Evolutionary conservation across 345 rosid species (phyloP).

Genomic region (Trapa bicornis): DNA sequence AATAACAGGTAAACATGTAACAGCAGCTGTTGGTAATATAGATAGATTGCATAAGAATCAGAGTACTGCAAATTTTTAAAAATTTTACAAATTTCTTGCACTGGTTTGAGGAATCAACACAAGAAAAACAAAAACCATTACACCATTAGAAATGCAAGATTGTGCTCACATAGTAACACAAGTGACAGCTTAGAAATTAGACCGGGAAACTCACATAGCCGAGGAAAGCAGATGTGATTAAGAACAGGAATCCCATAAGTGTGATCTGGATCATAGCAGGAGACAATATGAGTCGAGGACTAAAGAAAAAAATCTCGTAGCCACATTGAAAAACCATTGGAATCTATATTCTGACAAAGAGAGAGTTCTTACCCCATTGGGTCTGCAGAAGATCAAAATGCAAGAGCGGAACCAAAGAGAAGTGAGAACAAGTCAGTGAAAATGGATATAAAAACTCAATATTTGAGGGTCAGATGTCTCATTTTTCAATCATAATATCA

Average conservation of each 20-base stretch:
- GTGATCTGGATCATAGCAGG: slow-evolving; percentile 45
- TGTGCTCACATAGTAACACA: not conserved
- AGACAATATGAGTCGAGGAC: slow-evolving; percentile 8
- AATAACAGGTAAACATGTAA: not conserved
- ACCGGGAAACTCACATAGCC: slow-evolving; percentile 55
- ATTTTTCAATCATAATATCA: not conserved
- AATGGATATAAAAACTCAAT: not conserved
- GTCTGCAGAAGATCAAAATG: slow-evolving; percentile 34
- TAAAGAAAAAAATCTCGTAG: not conserved
- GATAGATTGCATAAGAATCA: too few relatives aligned
- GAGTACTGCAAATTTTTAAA: not conserved
- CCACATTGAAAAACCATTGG: not conserved
- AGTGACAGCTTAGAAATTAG: not conserved
- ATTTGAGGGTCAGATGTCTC: not conserved
- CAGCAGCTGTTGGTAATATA: too few relatives aligned
- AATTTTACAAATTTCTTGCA: not conserved
- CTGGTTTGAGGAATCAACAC: not conserved
- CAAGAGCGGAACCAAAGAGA: not conserved
- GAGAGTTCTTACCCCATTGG: slow-evolving; percentile 62
- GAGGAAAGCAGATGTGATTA: slow-evolving; percentile 67
- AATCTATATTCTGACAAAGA: not conserved
- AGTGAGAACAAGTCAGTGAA: slow-evolving; percentile 4
- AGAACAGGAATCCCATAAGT: slow-evolving; percentile 84
- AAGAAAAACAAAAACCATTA: not conserved
- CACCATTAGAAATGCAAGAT: not conserved